These are phyloP conservation scores for Mimosa pudica DNA, from an alignment of 306 rosid genomes.

Conservation along the genomic window DNA sequence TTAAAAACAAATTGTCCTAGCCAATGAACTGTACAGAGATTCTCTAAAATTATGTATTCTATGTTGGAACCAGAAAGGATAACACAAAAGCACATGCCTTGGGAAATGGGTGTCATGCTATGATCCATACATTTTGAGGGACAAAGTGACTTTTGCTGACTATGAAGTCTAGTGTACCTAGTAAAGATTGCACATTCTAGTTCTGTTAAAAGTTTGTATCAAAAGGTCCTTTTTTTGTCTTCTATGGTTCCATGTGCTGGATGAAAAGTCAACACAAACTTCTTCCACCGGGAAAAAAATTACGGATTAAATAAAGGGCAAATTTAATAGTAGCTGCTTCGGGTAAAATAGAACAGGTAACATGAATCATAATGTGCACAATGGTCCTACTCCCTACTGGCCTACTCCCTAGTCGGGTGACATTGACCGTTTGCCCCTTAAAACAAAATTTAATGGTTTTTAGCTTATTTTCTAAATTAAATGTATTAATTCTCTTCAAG, in stretches of 20 bases:
- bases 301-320: background rate
- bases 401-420: no score
- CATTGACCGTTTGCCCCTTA: no score
- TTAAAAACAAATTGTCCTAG: slow-evolving; percentile 32
- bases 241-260: background rate
- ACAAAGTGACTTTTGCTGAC: slow-evolving; percentile 43
- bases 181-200: slow-evolving; percentile 33
- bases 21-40: slow-evolving; percentile 41
- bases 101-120: slow-evolving; percentile 1
- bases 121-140: slow-evolving; percentile 18
- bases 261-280: background rate
- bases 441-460: no score
- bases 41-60: slow-evolving; percentile 3
- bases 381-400: no score
- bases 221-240: background rate
- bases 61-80: background rate
- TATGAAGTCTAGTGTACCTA: slow-evolving; percentile 13
- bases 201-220: slow-evolving; percentile 42
- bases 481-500: no score
- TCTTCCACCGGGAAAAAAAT: background rate
- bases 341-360: background rate
- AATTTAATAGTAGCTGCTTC: background rate
- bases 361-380: background rate
- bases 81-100: slow-evolving; percentile 14
- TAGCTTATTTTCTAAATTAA: no score